Base-by-base conservation (phyloP, 2,329 filamentous ascomycete genomes). In the Cytospora piceicola region DNA sequence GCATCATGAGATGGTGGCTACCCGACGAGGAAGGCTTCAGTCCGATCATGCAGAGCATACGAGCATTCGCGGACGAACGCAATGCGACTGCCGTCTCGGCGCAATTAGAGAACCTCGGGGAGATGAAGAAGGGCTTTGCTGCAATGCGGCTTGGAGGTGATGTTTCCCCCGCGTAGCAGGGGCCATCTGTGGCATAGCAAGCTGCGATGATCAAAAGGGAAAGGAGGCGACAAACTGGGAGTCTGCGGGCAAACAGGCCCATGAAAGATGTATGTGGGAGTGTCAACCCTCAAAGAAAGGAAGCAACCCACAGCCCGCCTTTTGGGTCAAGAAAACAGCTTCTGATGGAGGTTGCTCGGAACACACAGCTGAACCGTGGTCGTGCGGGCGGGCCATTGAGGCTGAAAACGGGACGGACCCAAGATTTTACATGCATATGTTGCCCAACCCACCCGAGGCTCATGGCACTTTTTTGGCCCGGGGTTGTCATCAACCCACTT, bases 1-100 rank as follows among this genome's bases (percentile, higher is more conserved):
- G 89, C 24, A 87, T 93, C 61, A 86, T 86, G 54, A 83, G 89
- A 65, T 97, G 93, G 92, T 99, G 95, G 95, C 84, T 97, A 3
- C 92, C 93, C 2, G 85, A 95, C 75, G 87, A 92, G 68, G 90
- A 94, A 78, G 88, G 86, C 1, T 91, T 91, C 72, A 89, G 86
- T 14, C 85, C 86, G 0, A 86, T 96, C 52, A 83, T 97, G 62
- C 89, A 88, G 60, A 90, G 86, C 62, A 88, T 97, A 68, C 90
- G 94, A 24, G 85, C 87, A 52, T 94, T 97, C 77, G 92, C 93
- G 32, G 88, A 92, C 71, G 92, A 95, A 69, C 86, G 92, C 57
- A 91, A 87, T 67, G 80, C 85, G 9, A 86, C 81, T 24, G 85
- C 85, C 0, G 80, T 82, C n/a, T 82, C 83, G 22, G 78, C 82